Evolutionary conservation across 2,329 filamentous ascomycete species (phyloP), one percentile per base, ranked within the genome.

Genomic region (Fusarium acutatum): DNA sequence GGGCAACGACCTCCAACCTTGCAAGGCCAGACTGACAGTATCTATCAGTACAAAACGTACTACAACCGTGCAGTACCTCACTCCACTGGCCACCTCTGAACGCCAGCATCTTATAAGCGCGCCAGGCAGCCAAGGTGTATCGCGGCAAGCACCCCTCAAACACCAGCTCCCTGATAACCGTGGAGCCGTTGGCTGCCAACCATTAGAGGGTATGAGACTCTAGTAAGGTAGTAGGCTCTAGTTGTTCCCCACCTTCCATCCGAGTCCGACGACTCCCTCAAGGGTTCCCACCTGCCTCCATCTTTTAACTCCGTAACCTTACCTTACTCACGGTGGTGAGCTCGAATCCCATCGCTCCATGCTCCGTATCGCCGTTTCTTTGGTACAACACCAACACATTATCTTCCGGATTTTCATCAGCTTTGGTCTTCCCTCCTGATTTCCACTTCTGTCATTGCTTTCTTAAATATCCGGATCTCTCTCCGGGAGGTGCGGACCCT

Each of bases 101-200:
- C 47, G 38, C 61, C 67, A 59, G 56, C 24, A 37, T 49, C 46
- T n/a, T 35, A 64, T 26, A 64, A 69, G 59, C 60, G 54, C 64
- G 60, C 72, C 68, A 77, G 75, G 75, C 75, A 77, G 60, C 75
- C 73, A 54, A 76, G 59, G 67, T 67, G 57, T 47, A 77, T 77
- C 75, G 75, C 62, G 75, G 75, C 71, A 67, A 67, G 49, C 58
- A 54, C 62, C 41, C 54, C 38, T 58, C 38, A 47, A 28, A 44
- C 54, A 47, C 20, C 34, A 34, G 30, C n/a, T 47, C 30, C 53
- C n/a, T 22, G 30, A 58, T 34, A 41, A 65, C 50, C 50, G 49
- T 66, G 50, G 50, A 49, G 60, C 59, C 20, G 40, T 28, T 41
- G 49, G 49, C 57, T 53, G 13, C 41, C 34, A 40, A 20, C 41